phyloP scores from a whole-genome alignment of 305 asterid species.

The Rubia tinctorum region DNA sequence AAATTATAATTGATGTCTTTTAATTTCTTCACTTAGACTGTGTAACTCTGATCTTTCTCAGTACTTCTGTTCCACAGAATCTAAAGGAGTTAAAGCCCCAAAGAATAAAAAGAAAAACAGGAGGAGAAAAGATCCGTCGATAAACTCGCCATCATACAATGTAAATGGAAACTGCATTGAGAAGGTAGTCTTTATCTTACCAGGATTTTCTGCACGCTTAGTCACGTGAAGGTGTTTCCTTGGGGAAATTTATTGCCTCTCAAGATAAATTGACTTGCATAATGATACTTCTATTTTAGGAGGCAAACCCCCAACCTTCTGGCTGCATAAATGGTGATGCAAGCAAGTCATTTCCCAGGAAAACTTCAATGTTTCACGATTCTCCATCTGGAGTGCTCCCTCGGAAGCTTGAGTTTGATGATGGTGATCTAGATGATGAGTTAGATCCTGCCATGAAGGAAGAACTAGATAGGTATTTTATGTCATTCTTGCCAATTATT shows the following conservation, averaged over 20 bases:
- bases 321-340: constrained; percentile 18
- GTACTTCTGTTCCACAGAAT: constrained; percentile 24
- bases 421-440: constrained; percentile 40
- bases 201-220: neutral
- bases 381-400: constrained; percentile 26
- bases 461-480: constrained; percentile 40
- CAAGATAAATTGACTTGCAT: constrained; percentile 7
- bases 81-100: constrained; percentile 32
- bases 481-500: neutral
- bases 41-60: constrained; percentile 1
- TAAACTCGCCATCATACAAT: constrained; percentile 22
- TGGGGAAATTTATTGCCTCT: neutral
- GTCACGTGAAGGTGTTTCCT: neutral
- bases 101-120: constrained; percentile 43
- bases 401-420: constrained; percentile 36
- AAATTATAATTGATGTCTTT: neutral
- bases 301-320: constrained; percentile 23
- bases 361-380: constrained; percentile 20
- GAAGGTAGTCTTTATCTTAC: constrained; percentile 25
- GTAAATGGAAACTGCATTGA: constrained; percentile 26
- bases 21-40: neutral
- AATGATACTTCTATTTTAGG: constrained; percentile 18
- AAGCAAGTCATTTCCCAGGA: constrained; percentile 27
- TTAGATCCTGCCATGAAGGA: constrained; percentile 49
- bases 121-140: constrained; percentile 30